Conservation (phyloP, 805 yeast species). For the Cyberlindnera americana region DNA sequence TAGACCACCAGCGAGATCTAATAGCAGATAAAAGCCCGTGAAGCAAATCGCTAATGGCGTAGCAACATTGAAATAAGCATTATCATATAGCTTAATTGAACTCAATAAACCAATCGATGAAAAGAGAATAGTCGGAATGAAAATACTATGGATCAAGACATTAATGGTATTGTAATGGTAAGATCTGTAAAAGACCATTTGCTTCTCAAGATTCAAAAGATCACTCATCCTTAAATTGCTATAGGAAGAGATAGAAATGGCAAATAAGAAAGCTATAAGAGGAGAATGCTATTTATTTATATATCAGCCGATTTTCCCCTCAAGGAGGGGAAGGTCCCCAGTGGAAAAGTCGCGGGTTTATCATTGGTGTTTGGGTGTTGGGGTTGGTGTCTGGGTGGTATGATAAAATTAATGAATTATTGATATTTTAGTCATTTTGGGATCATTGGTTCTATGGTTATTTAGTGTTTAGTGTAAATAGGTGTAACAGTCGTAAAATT, state of each 20-base stretch:
- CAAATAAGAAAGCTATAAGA: too few relatives aligned
- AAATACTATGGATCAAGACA: constrained; percentile 70
- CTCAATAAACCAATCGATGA: constrained; percentile 44
- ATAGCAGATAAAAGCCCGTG: constrained; percentile 51
- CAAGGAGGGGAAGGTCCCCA: too few relatives aligned
- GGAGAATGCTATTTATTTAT: not conserved
- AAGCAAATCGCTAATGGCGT: constrained; percentile 43
- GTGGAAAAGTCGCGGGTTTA: too few relatives aligned
- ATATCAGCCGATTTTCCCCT: too few relatives aligned
- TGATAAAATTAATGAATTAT: too few relatives aligned
- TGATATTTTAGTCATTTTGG: too few relatives aligned
- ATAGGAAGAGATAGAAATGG: too few relatives aligned
- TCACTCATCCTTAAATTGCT: constrained; percentile 1
- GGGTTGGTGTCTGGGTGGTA: too few relatives aligned
- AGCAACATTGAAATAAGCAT: constrained; percentile 41
- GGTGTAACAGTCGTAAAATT: too few relatives aligned
- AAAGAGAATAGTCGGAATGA: constrained; percentile 74
- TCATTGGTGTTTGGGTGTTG: too few relatives aligned
- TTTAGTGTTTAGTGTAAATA: too few relatives aligned
- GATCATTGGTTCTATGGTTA: too few relatives aligned
- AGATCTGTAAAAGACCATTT: constrained; percentile 58
- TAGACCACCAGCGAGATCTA: constrained; percentile 53
- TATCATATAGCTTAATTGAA: constrained; percentile 23
- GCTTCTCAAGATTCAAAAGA: constrained; percentile 25
- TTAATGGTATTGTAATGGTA: constrained; percentile 55